These are phyloP conservation scores for Fraxinus velutina DNA, from an alignment of 305 asterid genomes.

Conservation along the genomic window DNA sequence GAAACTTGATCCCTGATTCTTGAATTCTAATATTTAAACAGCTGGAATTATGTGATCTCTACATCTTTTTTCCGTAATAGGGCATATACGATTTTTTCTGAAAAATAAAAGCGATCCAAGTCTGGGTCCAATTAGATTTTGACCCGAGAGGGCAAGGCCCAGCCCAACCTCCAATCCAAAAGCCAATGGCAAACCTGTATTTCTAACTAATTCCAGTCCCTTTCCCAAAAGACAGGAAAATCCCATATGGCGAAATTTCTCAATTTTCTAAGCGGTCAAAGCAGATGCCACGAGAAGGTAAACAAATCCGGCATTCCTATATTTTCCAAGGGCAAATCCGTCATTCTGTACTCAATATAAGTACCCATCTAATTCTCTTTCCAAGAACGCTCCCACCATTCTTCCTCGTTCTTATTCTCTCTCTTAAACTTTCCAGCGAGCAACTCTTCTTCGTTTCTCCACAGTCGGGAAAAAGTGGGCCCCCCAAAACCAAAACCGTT, in stretches of 20 bases:
- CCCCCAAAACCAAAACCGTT: slow-evolving; percentile 31
- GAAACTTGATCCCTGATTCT: too few species aligned
- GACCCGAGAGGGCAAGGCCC: neutral
- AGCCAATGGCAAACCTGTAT: slow-evolving; percentile 37
- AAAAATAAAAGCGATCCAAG: neutral
- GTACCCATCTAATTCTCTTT: slow-evolving; percentile 47
- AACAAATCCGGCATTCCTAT: slow-evolving; percentile 49
- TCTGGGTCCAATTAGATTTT: neutral
- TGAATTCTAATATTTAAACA: too few species aligned
- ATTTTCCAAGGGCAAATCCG: slow-evolving; percentile 38
- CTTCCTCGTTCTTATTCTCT: slow-evolving; percentile 28
- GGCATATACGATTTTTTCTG: too few species aligned
- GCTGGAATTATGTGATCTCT: too few species aligned
- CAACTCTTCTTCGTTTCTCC: slow-evolving; percentile 54
- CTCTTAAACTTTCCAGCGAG: slow-evolving; percentile 29
- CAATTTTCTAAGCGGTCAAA: slow-evolving; percentile 48
- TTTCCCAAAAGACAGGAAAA: slow-evolving; percentile 5
- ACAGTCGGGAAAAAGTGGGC: slow-evolving; percentile 26
- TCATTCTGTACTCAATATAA: slow-evolving; percentile 28
- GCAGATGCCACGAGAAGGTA: slow-evolving; percentile 45
- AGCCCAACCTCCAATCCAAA: slow-evolving; percentile 8
- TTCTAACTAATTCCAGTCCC: neutral
- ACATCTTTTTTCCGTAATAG: too few species aligned
- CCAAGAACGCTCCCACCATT: slow-evolving; percentile 37
- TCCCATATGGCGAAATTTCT: slow-evolving; percentile 28